Evolutionary conservation across 2,329 filamentous ascomycete genomes (phyloP), one percentile per base, ranked within the genome.

Genomic region (Arthrobotrys pseudoclavata): DNA sequence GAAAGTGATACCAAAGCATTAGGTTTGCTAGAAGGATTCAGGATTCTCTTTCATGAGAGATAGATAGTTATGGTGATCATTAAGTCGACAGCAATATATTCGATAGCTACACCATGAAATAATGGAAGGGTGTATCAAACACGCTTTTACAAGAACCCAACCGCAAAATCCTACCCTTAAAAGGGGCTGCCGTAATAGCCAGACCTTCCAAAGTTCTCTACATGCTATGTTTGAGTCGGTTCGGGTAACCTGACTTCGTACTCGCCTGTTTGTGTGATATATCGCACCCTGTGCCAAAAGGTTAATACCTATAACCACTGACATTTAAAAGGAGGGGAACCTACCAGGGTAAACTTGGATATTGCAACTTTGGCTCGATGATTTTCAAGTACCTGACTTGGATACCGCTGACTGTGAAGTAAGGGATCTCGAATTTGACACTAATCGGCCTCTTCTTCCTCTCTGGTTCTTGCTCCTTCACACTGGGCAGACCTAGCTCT

Each of bases 401-500:
- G 81, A 99, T 99, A 80, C 96, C 96, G 85, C 92, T 96, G 2
- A 96, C 99, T n/a, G 96, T 99, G 84, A 99, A 99, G 85, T 99
- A 99, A n/a, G 96, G 96, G 83, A 99, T 99, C 86, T 99, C 96
- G 84, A 99, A 99, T 86, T 99, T 99, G 86, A 99, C 96, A 84
- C 94, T 95, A 82, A 99, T 99, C 0, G 96, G 96, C 81, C 96
- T 87, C 88, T 98, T 99, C 69, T 82, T 82, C 69, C 81, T 79
- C 48, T 82, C 81, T 5, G 81, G 81, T 24, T 82, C 81, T 71
- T 89, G 89, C 20, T 92, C 92, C 86, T 98, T 98, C 20, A 99
- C 96, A 74, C 93, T 97, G 0, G 96, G 96, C 50, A 99, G 86
- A 61, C 96, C 96, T 12, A 99, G 88, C 86, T 99, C 96, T 18